These are phyloP conservation scores for Talaromyces trachyspermus DNA, from an alignment of 495 filamentous ascomycete genomes.

Conservation along the genomic window DNA sequence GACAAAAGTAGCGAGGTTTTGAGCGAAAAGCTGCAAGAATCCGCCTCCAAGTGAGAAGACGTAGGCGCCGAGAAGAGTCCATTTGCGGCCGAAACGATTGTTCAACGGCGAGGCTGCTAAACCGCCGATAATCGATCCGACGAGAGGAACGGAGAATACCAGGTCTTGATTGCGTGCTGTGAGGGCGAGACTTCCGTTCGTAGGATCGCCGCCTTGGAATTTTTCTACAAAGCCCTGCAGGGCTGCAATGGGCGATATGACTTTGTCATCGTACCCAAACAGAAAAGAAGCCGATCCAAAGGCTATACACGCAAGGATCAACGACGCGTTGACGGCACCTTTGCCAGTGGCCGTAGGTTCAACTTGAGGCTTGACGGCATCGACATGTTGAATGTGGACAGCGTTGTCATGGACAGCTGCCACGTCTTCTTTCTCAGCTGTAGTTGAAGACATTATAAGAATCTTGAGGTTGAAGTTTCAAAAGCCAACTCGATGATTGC, in stretches of 20 bases:
- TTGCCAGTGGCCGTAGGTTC: neutral
- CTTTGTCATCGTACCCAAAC: constrained; percentile 34
- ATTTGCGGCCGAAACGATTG: constrained; percentile 28
- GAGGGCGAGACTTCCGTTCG: constrained; percentile 18
- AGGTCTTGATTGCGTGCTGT: constrained; percentile 32
- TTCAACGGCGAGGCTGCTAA: constrained; percentile 28
- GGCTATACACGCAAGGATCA: constrained; percentile 25
- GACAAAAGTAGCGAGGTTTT: constrained; percentile 28
- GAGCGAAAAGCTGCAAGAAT: constrained; percentile 30
- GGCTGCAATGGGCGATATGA: constrained; percentile 33
- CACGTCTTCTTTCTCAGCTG: constrained; percentile 1
- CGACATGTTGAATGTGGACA: constrained; percentile 19
- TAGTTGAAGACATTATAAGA: neutral
- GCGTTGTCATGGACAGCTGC: constrained; percentile 1
- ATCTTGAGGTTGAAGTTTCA: neutral
- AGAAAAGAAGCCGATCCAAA: constrained; percentile 32
- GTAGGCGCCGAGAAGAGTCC: constrained; percentile 27
- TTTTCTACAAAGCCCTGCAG: constrained; percentile 26
- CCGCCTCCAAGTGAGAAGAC: constrained; percentile 27
- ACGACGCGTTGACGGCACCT: constrained; percentile 19
- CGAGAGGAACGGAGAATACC: constrained; percentile 29
- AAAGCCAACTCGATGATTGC: neutral
- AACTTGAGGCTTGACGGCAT: constrained; percentile 4
- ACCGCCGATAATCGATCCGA: constrained; percentile 27
- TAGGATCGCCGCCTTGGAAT: constrained; percentile 27